Evolutionary conservation across 352 stramenopile species (phyloP).

Genomic region (Phytophthora gonapodyides): DNA sequence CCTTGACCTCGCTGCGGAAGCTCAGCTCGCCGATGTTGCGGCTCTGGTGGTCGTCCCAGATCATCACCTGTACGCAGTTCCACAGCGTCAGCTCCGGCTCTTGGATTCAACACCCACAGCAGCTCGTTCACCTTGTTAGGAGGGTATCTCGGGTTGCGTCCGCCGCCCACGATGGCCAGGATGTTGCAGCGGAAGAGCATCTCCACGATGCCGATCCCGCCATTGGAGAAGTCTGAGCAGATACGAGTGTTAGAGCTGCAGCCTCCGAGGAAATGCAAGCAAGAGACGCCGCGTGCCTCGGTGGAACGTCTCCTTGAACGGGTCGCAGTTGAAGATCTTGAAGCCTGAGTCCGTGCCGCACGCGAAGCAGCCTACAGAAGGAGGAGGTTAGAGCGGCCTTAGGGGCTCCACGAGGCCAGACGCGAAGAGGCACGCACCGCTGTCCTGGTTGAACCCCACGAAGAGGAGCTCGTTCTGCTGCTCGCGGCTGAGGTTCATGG

Average conservation of each 20-base stretch:
- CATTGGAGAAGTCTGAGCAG: conserved; percentile 89
- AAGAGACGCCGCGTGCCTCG: conserved; percentile 52
- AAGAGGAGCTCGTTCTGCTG: conserved; percentile 95
- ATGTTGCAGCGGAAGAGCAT: conserved; percentile 99
- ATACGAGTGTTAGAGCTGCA: background rate
- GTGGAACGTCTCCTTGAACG: conserved; percentile 97
- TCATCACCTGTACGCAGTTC: conserved; percentile 90
- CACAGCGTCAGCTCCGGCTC: background rate
- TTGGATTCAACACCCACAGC: background rate
- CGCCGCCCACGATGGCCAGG: conserved; percentile 93
- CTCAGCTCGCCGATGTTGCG: conserved; percentile 97
- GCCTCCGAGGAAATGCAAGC: background rate
- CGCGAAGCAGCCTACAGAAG: conserved; percentile 87
- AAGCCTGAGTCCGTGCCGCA: conserved; percentile 97
- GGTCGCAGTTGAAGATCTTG: conserved; percentile 98
- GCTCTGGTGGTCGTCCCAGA: conserved; percentile 99
- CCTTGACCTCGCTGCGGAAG: conserved; percentile 97
- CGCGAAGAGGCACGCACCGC: conserved; percentile 46
- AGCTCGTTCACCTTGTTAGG: conserved; percentile 92
- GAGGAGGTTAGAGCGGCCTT: background rate
- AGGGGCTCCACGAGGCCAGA: background rate
- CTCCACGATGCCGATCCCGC: conserved; percentile 97
- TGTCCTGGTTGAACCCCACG: conserved; percentile 96
- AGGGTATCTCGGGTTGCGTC: conserved; percentile 92
- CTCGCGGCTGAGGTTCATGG: conserved; percentile 88